Base-by-base conservation (phyloP, 371 early-diverging fungal genomes). In the Mucor racemosus region DNA sequence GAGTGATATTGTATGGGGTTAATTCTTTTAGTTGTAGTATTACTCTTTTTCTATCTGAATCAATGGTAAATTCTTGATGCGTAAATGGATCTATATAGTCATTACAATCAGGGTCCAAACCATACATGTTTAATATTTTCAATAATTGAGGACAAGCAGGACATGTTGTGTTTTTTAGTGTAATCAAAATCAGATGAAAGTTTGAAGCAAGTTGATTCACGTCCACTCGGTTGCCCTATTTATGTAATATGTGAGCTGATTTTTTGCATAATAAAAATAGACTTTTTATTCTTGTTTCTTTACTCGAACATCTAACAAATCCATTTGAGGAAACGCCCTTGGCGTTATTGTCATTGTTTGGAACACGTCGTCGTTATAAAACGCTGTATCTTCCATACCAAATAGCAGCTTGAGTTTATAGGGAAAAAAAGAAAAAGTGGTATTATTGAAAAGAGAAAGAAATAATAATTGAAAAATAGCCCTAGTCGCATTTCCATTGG, bases 261-360 rank as follows among this genome's bases (percentile, higher is more conserved):
- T 44, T 44, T 44, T 44, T 44, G 44, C 44, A 44, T 44, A 44
- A 44, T 44, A 44, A 44, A 44, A 44, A 44, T n/a, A 44, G 17
- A 44, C 44, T 44, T 44, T 44, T 44, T 15, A 5, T 6, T 3
- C 7, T 3, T 35, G 13, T 26, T 26, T 26, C 26, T 54, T 46
- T 78, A 81, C 81, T 41, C 71, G 31, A 46, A 81, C 66, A 50
- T 81, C 81, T 3, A 59, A 56, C 38, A 78, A 39, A 15, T 72
- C 53, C 33, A 66, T 63, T 38, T 54, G 61, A n/a, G 81, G 76
- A 63, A 81, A 76, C 9, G 68, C 58, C 14, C 77, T 42, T 46
- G 81, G 78, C 1, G 76, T 71, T 4, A 72, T 75, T 41, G 81
- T 70, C 77, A 81, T 78, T 33, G 78, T 75, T 31, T 76, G 76